Evolutionary conservation across 192 early-diverging fungal genomes (phyloP).

Genomic region (Mortierella antarctica): DNA sequence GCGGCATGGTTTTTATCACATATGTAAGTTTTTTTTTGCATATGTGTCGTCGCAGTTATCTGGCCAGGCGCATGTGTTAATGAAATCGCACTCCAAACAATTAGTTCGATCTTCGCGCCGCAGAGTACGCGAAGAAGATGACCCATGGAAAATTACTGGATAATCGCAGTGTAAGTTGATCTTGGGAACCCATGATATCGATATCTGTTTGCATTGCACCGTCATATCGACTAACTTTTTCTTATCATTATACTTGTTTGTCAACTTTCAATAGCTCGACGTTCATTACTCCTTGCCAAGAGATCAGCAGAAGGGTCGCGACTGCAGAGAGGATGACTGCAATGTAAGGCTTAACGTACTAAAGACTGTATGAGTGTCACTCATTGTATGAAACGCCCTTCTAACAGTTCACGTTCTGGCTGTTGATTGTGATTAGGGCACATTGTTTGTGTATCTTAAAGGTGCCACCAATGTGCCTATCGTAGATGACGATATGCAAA

Average conservation of each 20-base stretch:
- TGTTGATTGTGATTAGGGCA: slow-evolving; percentile 49
- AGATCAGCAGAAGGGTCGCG: slow-evolving; percentile 46
- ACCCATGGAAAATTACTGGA: slow-evolving; percentile 49
- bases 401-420: background rate
- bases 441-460: slow-evolving; percentile 56
- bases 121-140: slow-evolving; percentile 59
- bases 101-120: slow-evolving; percentile 64
- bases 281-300: slow-evolving; percentile 65
- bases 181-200: background rate
- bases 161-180: slow-evolving; percentile 48
- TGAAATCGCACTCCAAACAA: background rate
- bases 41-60: background rate
- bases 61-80: background rate
- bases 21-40: slow-evolving; percentile 57
- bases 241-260: background rate
- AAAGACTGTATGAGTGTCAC: background rate
- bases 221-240: background rate
- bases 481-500: slow-evolving; percentile 46
- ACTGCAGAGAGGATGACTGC: slow-evolving; percentile 57
- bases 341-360: slow-evolving; percentile 44
- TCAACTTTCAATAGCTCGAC: slow-evolving; percentile 53
- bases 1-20: slow-evolving; percentile 70
- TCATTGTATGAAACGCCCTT: background rate
- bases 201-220: background rate
- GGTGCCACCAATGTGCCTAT: slow-evolving; percentile 31